A percentile compares a stretch with the other conserved stretches of the same genome.
phyloP scores from a whole-genome alignment of 768 basidiomycete species.

The Russula griseocarnosa region DNA sequence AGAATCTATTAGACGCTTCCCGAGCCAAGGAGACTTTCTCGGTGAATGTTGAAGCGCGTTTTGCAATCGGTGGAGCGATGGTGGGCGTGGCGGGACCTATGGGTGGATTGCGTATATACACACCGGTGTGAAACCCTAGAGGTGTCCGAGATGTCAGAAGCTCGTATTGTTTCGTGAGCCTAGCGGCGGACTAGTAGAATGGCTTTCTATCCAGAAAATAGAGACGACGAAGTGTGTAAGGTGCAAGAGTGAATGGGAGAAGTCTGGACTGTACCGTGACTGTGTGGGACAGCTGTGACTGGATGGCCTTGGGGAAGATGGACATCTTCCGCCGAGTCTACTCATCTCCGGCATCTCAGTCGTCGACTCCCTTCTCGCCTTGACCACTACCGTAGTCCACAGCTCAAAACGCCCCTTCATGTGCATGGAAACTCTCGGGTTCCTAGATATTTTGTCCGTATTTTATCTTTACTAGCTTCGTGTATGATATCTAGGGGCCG shows the following conservation, averaged over 20 bases:
- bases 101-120: slow-evolving; percentile 88
- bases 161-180: not conserved
- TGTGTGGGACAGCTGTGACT: too few relatives aligned
- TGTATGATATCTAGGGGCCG: too few relatives aligned
- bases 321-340: too few relatives aligned
- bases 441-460: too few relatives aligned
- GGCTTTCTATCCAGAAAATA: not conserved
- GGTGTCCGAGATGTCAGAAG: too few relatives aligned
- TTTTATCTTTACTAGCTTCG: too few relatives aligned
- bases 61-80: slow-evolving; percentile 64
- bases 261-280: not conserved
- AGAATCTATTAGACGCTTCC: slow-evolving; percentile 94
- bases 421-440: too few relatives aligned
- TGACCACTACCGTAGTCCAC: too few relatives aligned
- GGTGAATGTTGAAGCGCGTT: slow-evolving; percentile 84
- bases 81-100: slow-evolving; percentile 80
- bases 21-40: slow-evolving; percentile 79
- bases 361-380: too few relatives aligned
- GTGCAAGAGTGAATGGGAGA: not conserved
- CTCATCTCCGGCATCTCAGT: too few relatives aligned
- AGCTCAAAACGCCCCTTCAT: too few relatives aligned
- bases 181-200: not conserved
- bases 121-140: slow-evolving; percentile 72
- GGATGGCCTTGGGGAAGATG: too few relatives aligned
- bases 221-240: not conserved